Percentiles rank a stretch among this genome's conserved stretches.
These are phyloP conservation scores for Paspalum vaginatum DNA, from an alignment of 176 grass and related monocot species.

Conservation along the genomic window DNA sequence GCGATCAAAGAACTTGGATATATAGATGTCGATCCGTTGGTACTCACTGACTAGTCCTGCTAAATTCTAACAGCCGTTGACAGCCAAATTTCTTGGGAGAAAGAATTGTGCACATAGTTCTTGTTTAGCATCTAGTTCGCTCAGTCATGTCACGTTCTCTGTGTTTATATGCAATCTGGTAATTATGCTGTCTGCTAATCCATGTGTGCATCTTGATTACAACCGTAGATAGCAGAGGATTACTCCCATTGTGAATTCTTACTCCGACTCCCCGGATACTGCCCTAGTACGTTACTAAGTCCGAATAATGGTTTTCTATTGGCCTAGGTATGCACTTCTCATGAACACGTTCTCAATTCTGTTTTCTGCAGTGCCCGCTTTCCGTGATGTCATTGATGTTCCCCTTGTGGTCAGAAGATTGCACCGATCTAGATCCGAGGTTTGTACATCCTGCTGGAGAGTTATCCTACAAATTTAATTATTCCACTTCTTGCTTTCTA, in stretches of 20 bases:
- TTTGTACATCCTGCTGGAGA: slow-evolving; percentile 32
- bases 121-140: slow-evolving; percentile 5
- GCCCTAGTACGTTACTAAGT: slow-evolving; percentile 71
- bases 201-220: slow-evolving; percentile 5
- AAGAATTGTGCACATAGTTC: neutral
- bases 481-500: slow-evolving; percentile 21
- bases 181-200: neutral
- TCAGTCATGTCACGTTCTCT: neutral
- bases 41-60: neutral
- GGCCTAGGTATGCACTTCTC: neutral
- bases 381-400: slow-evolving; percentile 94
- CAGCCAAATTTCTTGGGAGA: neutral
- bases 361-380: slow-evolving; percentile 82
- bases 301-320: slow-evolving; percentile 11
- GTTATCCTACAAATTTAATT: slow-evolving; percentile 10
- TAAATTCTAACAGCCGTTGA: neutral
- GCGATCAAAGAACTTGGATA: neutral
- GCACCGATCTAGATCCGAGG: slow-evolving; percentile 85
- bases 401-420: slow-evolving; percentile 88
- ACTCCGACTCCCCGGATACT: slow-evolving; percentile 94
- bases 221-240: slow-evolving; percentile 91
- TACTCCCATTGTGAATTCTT: slow-evolving; percentile 95
- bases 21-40: no score
- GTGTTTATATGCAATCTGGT: neutral
- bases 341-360: slow-evolving; percentile 35